phyloP scores from a whole-genome alignment of 2,329 filamentous ascomycete species.

The Penicillium sclerotiorum region DNA sequence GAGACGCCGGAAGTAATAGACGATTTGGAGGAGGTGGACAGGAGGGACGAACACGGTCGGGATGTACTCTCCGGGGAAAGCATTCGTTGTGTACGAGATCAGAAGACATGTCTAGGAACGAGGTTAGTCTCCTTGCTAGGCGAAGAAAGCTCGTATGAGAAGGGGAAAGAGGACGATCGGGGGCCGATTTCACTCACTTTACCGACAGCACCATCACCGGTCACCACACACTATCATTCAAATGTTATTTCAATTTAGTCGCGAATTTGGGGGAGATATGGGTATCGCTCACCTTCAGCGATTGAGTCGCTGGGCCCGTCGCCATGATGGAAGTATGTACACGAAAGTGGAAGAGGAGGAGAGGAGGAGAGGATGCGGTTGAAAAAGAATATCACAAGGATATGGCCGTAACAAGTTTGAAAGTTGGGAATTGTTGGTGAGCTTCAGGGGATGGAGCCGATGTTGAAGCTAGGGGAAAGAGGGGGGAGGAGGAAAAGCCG shows the following conservation, averaged over 20 bases:
- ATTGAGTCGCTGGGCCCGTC: constrained; percentile 83
- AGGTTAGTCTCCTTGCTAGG: constrained; percentile 6
- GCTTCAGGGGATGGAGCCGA: constrained; percentile 21
- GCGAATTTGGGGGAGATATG: constrained; percentile 20
- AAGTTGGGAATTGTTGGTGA: constrained; percentile 7
- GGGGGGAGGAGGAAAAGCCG: constrained; percentile 13
- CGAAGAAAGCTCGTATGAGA: no score
- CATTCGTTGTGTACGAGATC: constrained; percentile 99
- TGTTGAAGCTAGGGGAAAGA: constrained; percentile 21
- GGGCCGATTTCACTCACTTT: constrained; percentile 66
- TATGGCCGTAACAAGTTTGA: no score
- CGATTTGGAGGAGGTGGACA: constrained; percentile 5
- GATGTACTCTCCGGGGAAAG: constrained; percentile 99
- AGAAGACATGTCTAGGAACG: constrained; percentile 88
- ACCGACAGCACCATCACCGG: constrained; percentile 97
- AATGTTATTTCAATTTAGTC: constrained; percentile 48
- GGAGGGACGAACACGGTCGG: constrained; percentile 70
- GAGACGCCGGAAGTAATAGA: neutral
- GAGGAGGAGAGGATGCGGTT: constrained; percentile 6
- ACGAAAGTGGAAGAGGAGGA: constrained; percentile 14
- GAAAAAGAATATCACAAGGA: constrained; percentile 5
- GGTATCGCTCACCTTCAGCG: constrained; percentile 71
- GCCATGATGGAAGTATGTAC: constrained; percentile 54
- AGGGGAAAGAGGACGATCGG: neutral
- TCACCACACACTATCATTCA: constrained; percentile 85